Conservation (phyloP, 352 stramenopile genomes). For the Thalassiosira mediterranea region DNA sequence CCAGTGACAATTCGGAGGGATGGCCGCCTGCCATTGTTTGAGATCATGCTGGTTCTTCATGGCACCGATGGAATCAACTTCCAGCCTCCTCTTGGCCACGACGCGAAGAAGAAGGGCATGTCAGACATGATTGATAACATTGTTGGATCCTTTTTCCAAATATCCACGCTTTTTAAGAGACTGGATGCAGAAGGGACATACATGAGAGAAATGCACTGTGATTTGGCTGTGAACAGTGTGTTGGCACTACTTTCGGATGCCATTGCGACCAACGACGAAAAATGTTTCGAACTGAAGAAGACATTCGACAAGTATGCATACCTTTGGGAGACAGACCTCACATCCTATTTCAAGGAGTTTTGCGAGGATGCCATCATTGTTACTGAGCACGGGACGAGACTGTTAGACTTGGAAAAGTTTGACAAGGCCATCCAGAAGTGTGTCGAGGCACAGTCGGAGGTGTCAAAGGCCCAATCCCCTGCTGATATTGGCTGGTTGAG, state of each 20-base stretch:
- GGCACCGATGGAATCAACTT: constrained; percentile 77
- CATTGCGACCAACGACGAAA: constrained; percentile 91
- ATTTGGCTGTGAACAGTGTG: constrained; percentile 93
- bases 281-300: constrained; percentile 91
- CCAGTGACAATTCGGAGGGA: constrained; percentile 79
- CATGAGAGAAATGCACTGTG: constrained; percentile 95
- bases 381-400: constrained; percentile 87
- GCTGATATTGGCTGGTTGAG: constrained; percentile 96
- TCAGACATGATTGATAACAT: constrained; percentile 94
- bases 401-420: constrained; percentile 94
- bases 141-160: constrained; percentile 95
- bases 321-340: constrained; percentile 95
- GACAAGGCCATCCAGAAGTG: constrained; percentile 95
- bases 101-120: constrained; percentile 89
- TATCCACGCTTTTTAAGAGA: constrained; percentile 94
- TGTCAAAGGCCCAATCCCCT: constrained; percentile 89
- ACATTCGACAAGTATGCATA: constrained; percentile 95
- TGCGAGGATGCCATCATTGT: constrained; percentile 83
- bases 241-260: constrained; percentile 93
- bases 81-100: constrained; percentile 61
- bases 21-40: constrained; percentile 91
- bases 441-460: constrained; percentile 91
- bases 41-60: constrained; percentile 96
- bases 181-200: constrained; percentile 96
- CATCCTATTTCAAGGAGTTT: constrained; percentile 92